Base-by-base conservation (phyloP, 1,284 basidiomycete genomes). In the Sanghuangporus sanghuang region DNA sequence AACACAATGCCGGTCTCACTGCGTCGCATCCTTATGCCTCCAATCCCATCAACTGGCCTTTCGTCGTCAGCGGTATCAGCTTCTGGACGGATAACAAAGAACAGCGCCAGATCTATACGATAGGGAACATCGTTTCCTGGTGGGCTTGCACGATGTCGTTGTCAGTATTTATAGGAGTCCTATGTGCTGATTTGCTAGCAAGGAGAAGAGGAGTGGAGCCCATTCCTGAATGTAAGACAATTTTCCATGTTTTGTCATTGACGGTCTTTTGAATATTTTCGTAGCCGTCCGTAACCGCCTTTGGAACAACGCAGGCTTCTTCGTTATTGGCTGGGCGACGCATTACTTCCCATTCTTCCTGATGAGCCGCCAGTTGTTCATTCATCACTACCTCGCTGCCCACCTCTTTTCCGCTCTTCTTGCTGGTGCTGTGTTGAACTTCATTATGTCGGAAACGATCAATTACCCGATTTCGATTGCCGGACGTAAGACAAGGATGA, bases 271-370 rank as follows among this genome's bases (percentile, higher is more conserved):
- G 16, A 18, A 60, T 44, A 68, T 64, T 59, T 61, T 64, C 64
- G 63, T 36, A 92, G 94, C 89, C 64, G 86, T 95, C 36, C 92
- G 95, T 59, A 94, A 95, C 72, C 87, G 97, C 52, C 80, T 98
- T 35, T 92, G 95, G 86, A 96, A 98, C 75, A 95, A 95, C 60
- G 87, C 92, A 23, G 95, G 96, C 40, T 98, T 98, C 81, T 98
- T 99, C 84, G 77, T 95, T 59, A 78, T 95, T 44, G 86, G 96
- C 9, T 99, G 97, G 97, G 89, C 85, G 6, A 93, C 92, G 67
- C 97, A 99, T 77, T 99, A 98, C 79, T 79, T 93, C 72, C 97
- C 97, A 11, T 99, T 99, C 85, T 99, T 93, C 87, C 82, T 98
- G 40, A 98, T 99, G 95, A 90, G 85, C 71, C 92, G 97, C 61